These are phyloP conservation scores for Sporobolomyces roseus DNA, from an alignment of 768 basidiomycete species.

Conservation along the genomic window DNA sequence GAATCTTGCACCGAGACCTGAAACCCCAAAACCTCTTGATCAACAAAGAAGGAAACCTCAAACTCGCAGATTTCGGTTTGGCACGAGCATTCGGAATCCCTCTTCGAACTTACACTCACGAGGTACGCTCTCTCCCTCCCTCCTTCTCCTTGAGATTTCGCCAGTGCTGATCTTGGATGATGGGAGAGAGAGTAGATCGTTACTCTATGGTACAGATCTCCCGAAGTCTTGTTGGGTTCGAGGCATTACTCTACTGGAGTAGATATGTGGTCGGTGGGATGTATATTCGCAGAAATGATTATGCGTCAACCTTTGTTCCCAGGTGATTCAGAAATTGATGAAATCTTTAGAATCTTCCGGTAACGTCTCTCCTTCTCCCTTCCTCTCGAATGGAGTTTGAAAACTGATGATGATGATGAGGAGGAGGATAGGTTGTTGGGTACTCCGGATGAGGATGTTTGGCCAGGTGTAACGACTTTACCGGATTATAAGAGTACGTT, in stretches of 20 bases:
- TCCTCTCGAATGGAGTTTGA: background rate
- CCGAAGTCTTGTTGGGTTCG: slow-evolving; percentile 91
- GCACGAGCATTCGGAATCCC: slow-evolving; percentile 97
- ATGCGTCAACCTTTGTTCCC: slow-evolving; percentile 89
- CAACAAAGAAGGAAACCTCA: slow-evolving; percentile 82
- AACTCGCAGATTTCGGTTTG: slow-evolving; percentile 93
- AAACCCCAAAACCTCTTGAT: slow-evolving; percentile 85
- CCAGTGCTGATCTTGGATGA: background rate
- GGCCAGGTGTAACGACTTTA: slow-evolving; percentile 82
- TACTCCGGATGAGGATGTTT: slow-evolving; percentile 82
- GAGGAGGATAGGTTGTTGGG: slow-evolving; percentile 68
- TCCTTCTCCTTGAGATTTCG: background rate
- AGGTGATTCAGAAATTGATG: slow-evolving; percentile 98
- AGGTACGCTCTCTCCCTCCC: slow-evolving; percentile 55
- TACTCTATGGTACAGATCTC: slow-evolving; percentile 97
- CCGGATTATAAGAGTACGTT: slow-evolving; percentile 97
- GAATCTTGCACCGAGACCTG: slow-evolving; percentile 93
- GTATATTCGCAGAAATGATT: slow-evolving; percentile 98
- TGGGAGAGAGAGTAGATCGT: slow-evolving; percentile 67
- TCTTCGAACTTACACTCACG: slow-evolving; percentile 97
- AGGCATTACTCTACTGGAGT: slow-evolving; percentile 96
- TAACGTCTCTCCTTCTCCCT: slow-evolving; percentile 48
- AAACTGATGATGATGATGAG: background rate
- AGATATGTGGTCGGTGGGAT: slow-evolving; percentile 99
- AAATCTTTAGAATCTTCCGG: slow-evolving; percentile 99